Evolutionary conservation across 352 stramenopile genomes (phyloP).

Genomic region (Plasmopara muralis): DNA sequence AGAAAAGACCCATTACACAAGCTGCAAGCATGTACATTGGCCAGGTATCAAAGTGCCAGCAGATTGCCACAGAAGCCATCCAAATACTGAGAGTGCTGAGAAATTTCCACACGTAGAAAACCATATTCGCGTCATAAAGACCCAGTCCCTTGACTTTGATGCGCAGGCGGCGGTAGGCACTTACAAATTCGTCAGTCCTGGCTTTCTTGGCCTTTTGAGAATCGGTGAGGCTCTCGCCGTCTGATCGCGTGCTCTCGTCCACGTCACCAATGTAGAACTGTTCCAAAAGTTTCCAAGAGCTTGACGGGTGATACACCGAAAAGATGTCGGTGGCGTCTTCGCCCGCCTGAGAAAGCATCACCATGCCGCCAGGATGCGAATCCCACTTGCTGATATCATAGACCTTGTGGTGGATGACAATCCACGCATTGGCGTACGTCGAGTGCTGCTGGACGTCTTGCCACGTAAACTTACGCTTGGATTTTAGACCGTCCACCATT

Average conservation of each 20-base stretch:
- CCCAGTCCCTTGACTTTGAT: conserved; percentile 93
- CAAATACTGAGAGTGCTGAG: conserved; percentile 90
- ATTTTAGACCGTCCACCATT: conserved; percentile 66
- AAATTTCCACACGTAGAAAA: conserved; percentile 96
- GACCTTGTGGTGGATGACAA: conserved; percentile 89
- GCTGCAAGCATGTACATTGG: conserved; percentile 89
- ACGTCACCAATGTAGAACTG: conserved; percentile 97
- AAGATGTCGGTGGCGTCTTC: conserved; percentile 99
- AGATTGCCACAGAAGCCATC: conserved; percentile 78
- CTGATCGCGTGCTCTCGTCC: conserved; percentile 59
- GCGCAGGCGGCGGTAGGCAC: conserved; percentile 92
- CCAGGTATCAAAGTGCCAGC: conserved; percentile 71
- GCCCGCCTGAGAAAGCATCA: conserved; percentile 97
- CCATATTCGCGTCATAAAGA: conserved; percentile 88
- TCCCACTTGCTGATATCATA: conserved; percentile 88
- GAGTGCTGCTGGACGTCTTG: conserved; percentile 74
- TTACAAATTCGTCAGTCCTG: conserved; percentile 91
- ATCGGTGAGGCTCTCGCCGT: conserved; percentile 28
- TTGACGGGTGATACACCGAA: conserved; percentile 94
- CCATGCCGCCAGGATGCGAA: conserved; percentile 80
- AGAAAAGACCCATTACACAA: conserved; percentile 94
- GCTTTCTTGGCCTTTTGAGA: conserved; percentile 38
- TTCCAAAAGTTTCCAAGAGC: conserved; percentile 91
- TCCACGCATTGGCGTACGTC: conserved; percentile 70
- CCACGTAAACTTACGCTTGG: conserved; percentile 64